Percentiles rank a stretch among this genome's conserved stretches.
Conservation (phyloP, 768 basidiomycete genomes). For the Lactifluus subvellereus region DNA sequence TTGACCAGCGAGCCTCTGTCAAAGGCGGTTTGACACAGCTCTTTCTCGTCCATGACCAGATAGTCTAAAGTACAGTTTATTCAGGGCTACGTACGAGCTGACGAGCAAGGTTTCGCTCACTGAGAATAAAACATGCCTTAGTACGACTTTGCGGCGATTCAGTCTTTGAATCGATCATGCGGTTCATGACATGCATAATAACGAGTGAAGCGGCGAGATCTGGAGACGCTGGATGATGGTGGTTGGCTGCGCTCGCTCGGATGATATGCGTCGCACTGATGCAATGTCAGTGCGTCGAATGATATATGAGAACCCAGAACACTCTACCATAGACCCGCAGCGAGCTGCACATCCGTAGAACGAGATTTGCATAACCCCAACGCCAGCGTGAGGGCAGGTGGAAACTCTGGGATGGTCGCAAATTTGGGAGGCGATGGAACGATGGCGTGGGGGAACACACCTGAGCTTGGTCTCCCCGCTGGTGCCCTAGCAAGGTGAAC, state of each 20-base stretch:
- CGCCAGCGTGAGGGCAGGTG: conserved; percentile 40
- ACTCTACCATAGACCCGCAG: conserved; percentile 62
- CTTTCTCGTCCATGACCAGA: conserved; percentile 65
- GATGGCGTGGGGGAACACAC: not conserved
- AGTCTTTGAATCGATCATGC: conserved; percentile 43
- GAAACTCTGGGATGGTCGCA: conserved; percentile 10
- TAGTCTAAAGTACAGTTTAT: conserved; percentile 38
- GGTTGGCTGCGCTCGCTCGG: conserved; percentile 40
- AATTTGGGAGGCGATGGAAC: not conserved
- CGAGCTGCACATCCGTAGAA: conserved; percentile 55
- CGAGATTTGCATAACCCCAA: conserved; percentile 54
- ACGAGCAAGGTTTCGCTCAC: conserved; percentile 37
- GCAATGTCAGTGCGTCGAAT: not conserved
- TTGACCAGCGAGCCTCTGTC: conserved; percentile 62
- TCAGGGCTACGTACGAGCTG: not conserved
- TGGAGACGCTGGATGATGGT: conserved; percentile 29
- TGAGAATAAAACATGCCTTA: conserved; percentile 71
- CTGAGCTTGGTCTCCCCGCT: conserved; percentile 8
- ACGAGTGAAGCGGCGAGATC: conserved; percentile 48
- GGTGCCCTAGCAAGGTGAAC: conserved; percentile 39
- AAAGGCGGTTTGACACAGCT: conserved; percentile 59
- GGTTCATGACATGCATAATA: conserved; percentile 66
- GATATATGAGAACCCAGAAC: not conserved
- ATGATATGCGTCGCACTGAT: conserved; percentile 56
- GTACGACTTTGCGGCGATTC: conserved; percentile 44